A percentile compares a stretch with the other conserved stretches of the same genome.
Evolutionary conservation across 495 filamentous ascomycete genomes (phyloP).

Genomic region (Hypomontagnella submonticulosa): DNA sequence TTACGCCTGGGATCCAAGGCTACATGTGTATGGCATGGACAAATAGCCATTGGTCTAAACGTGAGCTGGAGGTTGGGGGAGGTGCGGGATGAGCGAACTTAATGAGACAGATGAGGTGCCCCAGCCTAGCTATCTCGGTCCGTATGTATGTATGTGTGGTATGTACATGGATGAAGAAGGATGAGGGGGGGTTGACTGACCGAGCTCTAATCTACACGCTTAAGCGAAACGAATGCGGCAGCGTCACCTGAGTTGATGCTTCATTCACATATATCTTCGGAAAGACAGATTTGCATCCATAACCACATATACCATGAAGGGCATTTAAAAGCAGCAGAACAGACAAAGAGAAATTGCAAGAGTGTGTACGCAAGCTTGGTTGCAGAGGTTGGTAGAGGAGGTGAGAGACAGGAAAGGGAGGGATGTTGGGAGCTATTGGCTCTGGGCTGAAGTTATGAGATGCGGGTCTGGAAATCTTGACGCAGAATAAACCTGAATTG

Average conservation of each 20-base stretch:
- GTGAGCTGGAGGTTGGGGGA: slow-evolving; percentile 34
- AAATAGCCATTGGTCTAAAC: slow-evolving; percentile 13
- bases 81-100: slow-evolving; percentile 30
- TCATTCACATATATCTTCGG: slow-evolving; percentile 30
- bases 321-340: slow-evolving; percentile 18
- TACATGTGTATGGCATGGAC: slow-evolving; percentile 21
- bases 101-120: slow-evolving; percentile 21
- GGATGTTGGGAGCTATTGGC: slow-evolving; percentile 22
- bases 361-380: slow-evolving; percentile 24
- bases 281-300: slow-evolving; percentile 26
- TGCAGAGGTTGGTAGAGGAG: slow-evolving; percentile 17
- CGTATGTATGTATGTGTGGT: slow-evolving; percentile 17
- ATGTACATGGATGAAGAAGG: slow-evolving; percentile 5
- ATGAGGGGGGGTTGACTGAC: slow-evolving; percentile 21
- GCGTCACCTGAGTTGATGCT: slow-evolving; percentile 28
- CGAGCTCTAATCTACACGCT: slow-evolving; percentile 20
- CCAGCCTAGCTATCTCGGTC: slow-evolving; percentile 25
- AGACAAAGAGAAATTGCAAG: slow-evolving; percentile 27
- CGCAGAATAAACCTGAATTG: slow-evolving; percentile 43
- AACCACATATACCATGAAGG: slow-evolving; percentile 30
- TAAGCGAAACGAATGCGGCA: slow-evolving; percentile 34
- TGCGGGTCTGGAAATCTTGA: slow-evolving; percentile 41
- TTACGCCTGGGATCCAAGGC: slow-evolving; percentile 24
- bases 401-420: slow-evolving; percentile 20
- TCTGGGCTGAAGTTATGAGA: slow-evolving; percentile 22